A percentile compares a stretch with the other conserved stretches of the same genome.
phyloP scores from a whole-genome alignment of 352 stramenopile genomes.

The Phytophthora boehmeriae region DNA sequence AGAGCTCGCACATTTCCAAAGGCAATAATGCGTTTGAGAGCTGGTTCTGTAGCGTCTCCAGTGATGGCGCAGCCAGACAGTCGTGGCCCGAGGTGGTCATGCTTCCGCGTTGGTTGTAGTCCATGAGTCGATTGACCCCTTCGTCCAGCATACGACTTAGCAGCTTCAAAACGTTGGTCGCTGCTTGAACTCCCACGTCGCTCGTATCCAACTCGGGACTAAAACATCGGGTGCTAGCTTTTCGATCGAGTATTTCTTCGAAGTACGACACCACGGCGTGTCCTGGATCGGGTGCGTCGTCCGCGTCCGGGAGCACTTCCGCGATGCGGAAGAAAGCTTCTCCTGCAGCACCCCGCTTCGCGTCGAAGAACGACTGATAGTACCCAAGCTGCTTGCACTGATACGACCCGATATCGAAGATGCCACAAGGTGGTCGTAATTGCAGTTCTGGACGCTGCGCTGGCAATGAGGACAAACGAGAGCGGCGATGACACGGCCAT shows the following conservation, averaged over 20 bases:
- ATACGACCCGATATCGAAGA: conserved; percentile 14
- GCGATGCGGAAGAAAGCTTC: conserved; percentile 7
- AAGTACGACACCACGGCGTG: conserved; percentile 26
- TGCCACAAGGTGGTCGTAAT: conserved; percentile 37
- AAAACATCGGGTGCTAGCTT: background rate
- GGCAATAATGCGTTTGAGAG: conserved; percentile 24
- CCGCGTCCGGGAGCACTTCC: conserved; percentile 15
- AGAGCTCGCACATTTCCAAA: conserved; percentile 33
- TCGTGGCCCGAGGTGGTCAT: background rate
- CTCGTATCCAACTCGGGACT: background rate
- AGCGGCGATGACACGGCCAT: conserved; percentile 33
- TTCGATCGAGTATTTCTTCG: conserved; percentile 4
- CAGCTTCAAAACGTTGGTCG: conserved; percentile 53
- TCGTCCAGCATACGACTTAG: conserved; percentile 29
- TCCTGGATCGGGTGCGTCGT: conserved; percentile 16
- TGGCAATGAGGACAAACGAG: conserved; percentile 56
- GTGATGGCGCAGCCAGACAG: background rate
- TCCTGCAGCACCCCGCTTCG: background rate
- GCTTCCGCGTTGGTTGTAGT: conserved; percentile 10
- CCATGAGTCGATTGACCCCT: conserved; percentile 21
- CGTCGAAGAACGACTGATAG: conserved; percentile 18
- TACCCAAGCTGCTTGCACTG: conserved; percentile 17
- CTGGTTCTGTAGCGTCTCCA: conserved; percentile 19
- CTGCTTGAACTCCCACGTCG: conserved; percentile 13
- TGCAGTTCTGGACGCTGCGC: conserved; percentile 47